Base-by-base conservation (phyloP, 441 rosid species). In the Omphalea diandra region DNA sequence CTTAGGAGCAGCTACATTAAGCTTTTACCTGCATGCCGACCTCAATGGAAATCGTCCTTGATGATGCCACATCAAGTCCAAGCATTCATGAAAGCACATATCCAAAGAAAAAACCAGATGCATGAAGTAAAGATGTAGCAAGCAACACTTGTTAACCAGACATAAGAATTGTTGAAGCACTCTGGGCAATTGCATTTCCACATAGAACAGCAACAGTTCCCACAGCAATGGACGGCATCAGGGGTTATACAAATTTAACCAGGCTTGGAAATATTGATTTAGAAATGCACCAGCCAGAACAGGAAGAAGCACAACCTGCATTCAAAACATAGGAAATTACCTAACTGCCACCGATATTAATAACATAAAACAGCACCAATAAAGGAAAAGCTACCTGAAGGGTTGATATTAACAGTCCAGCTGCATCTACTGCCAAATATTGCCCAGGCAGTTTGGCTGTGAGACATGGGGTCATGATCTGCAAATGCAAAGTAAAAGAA, bases 301-400 rank as follows among this genome's bases (percentile, higher is more conserved):
- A 52, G 97, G 97, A 75, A 93, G 90, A 80, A 90, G 94, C 71
- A 90, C 93, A 41, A 90, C 98, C 98, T 93, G 85, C 65, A 36
- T 63, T 63, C 75, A 74, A 63, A 58, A 55, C 24, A 74, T 26
- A 36, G 26, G 63, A 22, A 47, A 41, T 53, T 15, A 53, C 10
- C 53, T 11, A 7, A 62, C 36, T 5, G 3, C 50, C 22, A 10
- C 31, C 33, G 38, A 53, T 5, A 18, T 18, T 40, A 17, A 54
- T 7, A 38, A 4, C 22, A 65, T 27, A 40, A 67, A 58, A n/a
- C 41, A 57, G n/a, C 14, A 31, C 24, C 22, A 54, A 18, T 33
- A 76, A 56, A 71, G 20, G 69, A 77, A 65, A 65, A 65, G 62
- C 50, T 66, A 82, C 97, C 90, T 90, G 93, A 77, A 90, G 69